Base-by-base conservation (phyloP, 2,329 filamentous ascomycete genomes). In the Calonectria henricotiae region DNA sequence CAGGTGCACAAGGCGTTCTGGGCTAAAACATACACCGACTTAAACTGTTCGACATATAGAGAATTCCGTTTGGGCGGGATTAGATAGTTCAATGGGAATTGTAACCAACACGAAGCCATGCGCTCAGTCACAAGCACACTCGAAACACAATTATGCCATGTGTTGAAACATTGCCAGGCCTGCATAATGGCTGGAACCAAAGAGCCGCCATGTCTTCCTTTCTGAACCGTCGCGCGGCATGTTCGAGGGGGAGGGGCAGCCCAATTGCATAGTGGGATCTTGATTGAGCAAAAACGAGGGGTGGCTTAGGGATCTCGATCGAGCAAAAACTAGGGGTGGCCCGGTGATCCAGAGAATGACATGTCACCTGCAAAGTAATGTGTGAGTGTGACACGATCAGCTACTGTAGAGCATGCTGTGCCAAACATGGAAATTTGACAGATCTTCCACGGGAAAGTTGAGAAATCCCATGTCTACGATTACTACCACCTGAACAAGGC, bases 1-100 rank as follows among this genome's bases (percentile, higher is more conserved):
- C 43, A 51, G 70, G 75, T 72, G 75, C 75, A 75, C 60, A 72
- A 71, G 75, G 75, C 75, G 75, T 77, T 76, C 43, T 35, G 64
- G 54, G 43, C 35, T 60, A 60, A 66, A 55, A 55, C 51, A 55
- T 20, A 55, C 32, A 55, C n/a, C 12, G 51, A 37, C 51, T 55
- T 55, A 37, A 55, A 55, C 51, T 55, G 51, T 55, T 20, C 32
- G 30, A 55, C n/a, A 37, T 55, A 49, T 17, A 55, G 51, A 55
- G 51, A 37, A 37, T 1, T 37, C 5, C 35, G 51, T 23, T 55
- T 39, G 23, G 32, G 37, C 32, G 12, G 32, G 35, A 37, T n/a
- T 2, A 23, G 11, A 11, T 25, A 37, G 27, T 23, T 35, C 20
- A 35, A 37, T 23, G 13, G n/a, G 32, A 37, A 25, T 11, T 20